phyloP scores from a whole-genome alignment of 2,329 filamentous ascomycete species.

The Acephala macrosclerotiorum region DNA sequence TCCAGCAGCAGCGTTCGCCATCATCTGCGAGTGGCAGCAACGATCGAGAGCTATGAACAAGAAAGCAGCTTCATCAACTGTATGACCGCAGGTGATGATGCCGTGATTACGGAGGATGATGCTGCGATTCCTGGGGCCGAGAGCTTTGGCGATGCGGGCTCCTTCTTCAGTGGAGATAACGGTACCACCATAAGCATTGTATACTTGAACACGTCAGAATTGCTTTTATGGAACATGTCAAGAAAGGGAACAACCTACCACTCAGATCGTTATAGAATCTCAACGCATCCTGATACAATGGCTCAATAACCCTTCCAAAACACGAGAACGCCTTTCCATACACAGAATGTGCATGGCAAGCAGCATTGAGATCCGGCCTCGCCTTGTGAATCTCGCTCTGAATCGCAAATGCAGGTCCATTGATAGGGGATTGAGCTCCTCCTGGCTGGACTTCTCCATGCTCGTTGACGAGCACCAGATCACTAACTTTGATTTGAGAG shows the following conservation, averaged over 20 bases:
- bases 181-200: slow-evolving; percentile 54
- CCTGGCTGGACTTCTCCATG: slow-evolving; percentile 42
- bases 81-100: slow-evolving; percentile 51
- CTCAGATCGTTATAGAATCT: slow-evolving; percentile 45
- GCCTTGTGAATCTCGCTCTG: slow-evolving; percentile 54
- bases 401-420: slow-evolving; percentile 30
- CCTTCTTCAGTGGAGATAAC: slow-evolving; percentile 54
- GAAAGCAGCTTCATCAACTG: slow-evolving; percentile 51
- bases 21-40: slow-evolving; percentile 49
- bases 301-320: slow-evolving; percentile 28
- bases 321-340: slow-evolving; percentile 63
- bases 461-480: slow-evolving; percentile 54
- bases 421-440: slow-evolving; percentile 48
- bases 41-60: slow-evolving; percentile 52
- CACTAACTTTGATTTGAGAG: slow-evolving; percentile 49
- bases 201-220: slow-evolving; percentile 33
- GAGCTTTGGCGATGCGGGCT: slow-evolving; percentile 48
- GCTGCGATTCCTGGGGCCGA: slow-evolving; percentile 49
- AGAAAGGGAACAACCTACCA: background rate
- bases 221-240: background rate
- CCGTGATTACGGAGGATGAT: slow-evolving; percentile 52
- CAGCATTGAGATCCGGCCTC: slow-evolving; percentile 61
- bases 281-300: slow-evolving; percentile 41
- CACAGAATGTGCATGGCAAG: slow-evolving; percentile 62
- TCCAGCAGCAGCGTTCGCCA: slow-evolving; percentile 26